Conservation (phyloP, 345 rosid genomes). For the Citrus unshiu region DNA sequence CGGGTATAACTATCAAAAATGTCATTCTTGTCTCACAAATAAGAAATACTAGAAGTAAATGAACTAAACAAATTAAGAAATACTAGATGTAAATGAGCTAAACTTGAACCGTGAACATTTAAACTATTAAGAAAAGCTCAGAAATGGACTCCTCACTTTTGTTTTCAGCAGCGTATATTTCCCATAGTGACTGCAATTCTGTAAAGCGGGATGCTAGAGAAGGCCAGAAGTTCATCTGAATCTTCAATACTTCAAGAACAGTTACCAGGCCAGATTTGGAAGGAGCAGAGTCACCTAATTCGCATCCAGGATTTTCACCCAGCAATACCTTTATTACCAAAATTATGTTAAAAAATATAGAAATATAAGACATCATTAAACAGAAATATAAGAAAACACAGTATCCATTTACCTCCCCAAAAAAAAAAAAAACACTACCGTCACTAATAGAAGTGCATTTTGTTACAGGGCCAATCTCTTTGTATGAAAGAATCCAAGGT, state of each 20-base stretch:
- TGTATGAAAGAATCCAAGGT: no score
- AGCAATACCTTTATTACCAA: constrained; percentile 54
- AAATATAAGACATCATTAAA: background rate
- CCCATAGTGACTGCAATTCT: constrained; percentile 61
- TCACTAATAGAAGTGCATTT: background rate
- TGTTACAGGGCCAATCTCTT: background rate
- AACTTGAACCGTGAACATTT: background rate
- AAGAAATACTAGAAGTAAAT: background rate
- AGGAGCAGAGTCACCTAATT: constrained; percentile 40
- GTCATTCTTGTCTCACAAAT: background rate
- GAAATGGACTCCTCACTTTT: constrained; percentile 52
- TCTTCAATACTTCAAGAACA: constrained; percentile 73
- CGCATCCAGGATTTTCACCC: constrained; percentile 55
- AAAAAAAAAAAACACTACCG: background rate
- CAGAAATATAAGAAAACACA: background rate
- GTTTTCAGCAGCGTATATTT: constrained; percentile 26
- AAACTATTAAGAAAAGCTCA: background rate
- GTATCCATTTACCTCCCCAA: background rate
- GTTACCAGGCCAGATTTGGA: constrained; percentile 68
- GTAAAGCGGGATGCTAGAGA: constrained; percentile 32
- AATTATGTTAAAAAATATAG: constrained; percentile 10
- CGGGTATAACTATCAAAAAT: background rate
- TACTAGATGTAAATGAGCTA: background rate
- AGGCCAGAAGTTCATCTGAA: constrained; percentile 85
- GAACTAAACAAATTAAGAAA: background rate